phyloP scores from a whole-genome alignment of 805 yeast species.

The Zygotorulaspora florentina region DNA sequence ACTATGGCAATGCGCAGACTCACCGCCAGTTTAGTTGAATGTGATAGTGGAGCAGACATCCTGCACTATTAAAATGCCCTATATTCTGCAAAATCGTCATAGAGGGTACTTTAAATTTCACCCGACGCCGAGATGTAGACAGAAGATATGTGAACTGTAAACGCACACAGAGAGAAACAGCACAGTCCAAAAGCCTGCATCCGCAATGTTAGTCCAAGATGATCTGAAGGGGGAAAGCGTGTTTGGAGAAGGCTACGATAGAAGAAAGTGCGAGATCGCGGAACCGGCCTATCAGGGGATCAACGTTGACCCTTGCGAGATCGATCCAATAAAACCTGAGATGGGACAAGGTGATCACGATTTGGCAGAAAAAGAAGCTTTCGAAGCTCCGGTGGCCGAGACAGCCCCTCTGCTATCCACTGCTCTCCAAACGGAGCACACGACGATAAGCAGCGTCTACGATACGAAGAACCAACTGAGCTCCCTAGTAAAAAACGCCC shows the following conservation, averaged over 20 bases:
- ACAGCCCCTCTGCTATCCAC: background rate
- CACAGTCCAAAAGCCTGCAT: background rate
- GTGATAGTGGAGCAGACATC: background rate
- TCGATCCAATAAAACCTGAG: background rate
- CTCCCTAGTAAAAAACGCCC: slow-evolving; percentile 22
- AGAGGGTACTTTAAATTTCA: too few relatives aligned
- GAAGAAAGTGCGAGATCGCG: slow-evolving; percentile 1
- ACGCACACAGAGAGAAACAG: background rate
- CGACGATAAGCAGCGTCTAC: slow-evolving; percentile 14
- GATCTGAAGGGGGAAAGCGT: background rate
- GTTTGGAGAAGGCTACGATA: slow-evolving; percentile 8
- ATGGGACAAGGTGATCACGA: background rate
- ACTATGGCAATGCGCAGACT: slow-evolving; percentile 57
- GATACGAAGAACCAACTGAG: slow-evolving; percentile 22
- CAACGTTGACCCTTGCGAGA: slow-evolving; percentile 3
- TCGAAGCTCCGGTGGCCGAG: background rate
- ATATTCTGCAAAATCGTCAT: too few relatives aligned
- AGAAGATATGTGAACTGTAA: too few relatives aligned
- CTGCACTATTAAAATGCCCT: too few relatives aligned
- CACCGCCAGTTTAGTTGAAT: slow-evolving; percentile 31
- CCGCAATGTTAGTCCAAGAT: background rate
- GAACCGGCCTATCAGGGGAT: slow-evolving; percentile 2
- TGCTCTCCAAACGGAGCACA: background rate
- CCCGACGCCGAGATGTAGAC: too few relatives aligned
- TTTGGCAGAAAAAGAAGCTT: background rate